A percentile compares a stretch with the other conserved stretches of the same genome.
Conservation (phyloP, 352 stramenopile genomes). For the Phytophthora pseudosyringae region DNA sequence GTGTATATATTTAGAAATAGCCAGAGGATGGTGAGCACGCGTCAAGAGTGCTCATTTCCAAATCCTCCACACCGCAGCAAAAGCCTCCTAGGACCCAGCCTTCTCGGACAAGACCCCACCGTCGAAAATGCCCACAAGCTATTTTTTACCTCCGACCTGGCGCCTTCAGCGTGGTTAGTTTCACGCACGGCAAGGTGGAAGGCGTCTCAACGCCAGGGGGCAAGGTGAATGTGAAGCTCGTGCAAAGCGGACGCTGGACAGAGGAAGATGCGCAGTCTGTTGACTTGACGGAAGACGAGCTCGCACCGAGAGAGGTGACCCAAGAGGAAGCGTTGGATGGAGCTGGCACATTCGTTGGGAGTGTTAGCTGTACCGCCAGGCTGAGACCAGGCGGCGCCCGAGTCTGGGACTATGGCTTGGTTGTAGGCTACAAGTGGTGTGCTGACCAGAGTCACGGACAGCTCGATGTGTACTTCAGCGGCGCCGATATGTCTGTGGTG, state of each 20-base stretch:
- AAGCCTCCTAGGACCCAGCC: not conserved
- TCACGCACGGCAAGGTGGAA: constrained; percentile 12
- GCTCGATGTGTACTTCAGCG: constrained; percentile 17
- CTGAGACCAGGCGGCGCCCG: not conserved
- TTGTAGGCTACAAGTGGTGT: constrained; percentile 9
- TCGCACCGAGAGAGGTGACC: not conserved
- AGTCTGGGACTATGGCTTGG: constrained; percentile 21
- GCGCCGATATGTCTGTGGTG: not conserved
- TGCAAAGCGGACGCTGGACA: constrained; percentile 2
- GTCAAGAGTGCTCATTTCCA: not conserved
- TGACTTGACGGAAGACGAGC: not conserved
- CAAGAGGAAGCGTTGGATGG: constrained; percentile 9
- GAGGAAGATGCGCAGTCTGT: not conserved
- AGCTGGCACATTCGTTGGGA: constrained; percentile 18
- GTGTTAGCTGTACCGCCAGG: constrained; percentile 7
- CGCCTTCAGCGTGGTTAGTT: constrained; percentile 6
- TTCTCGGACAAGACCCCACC: not conserved
- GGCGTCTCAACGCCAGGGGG: not conserved
- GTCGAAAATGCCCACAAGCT: not conserved
- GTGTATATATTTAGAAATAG: constrained; percentile 1
- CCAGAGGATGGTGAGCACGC: not conserved
- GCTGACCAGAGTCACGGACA: not conserved
- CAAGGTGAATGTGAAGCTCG: constrained; percentile 3
- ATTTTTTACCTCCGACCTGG: constrained; percentile 12
- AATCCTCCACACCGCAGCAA: not conserved